Evolutionary conservation across 2,329 filamentous ascomycete species (phyloP).

Genomic region (Fusarium acutatum): DNA sequence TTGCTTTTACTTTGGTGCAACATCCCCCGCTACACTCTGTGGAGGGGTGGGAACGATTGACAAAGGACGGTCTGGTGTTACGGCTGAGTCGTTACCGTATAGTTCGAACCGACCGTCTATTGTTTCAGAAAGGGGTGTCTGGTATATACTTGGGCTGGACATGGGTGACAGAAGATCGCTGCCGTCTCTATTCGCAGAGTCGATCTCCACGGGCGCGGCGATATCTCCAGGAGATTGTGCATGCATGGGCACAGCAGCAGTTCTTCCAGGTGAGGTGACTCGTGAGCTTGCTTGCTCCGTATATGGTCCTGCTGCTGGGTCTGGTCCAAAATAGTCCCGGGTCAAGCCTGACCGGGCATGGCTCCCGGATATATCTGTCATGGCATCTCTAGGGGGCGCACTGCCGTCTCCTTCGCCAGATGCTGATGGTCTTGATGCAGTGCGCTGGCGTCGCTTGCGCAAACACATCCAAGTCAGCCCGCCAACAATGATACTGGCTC

Average conservation of each 20-base stretch:
- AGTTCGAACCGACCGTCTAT: conserved; percentile 54
- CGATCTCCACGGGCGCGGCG: conserved; percentile 63
- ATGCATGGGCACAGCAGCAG: conserved; percentile 52
- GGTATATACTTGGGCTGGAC: conserved; percentile 29
- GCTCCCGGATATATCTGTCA: conserved; percentile 47
- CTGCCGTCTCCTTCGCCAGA: conserved; percentile 29
- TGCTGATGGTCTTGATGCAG: conserved; percentile 8
- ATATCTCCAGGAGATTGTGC: conserved; percentile 61
- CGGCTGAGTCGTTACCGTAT: conserved; percentile 48
- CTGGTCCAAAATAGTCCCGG: conserved; percentile 56
- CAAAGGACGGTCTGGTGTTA: conserved; percentile 20
- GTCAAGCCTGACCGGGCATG: conserved; percentile 45
- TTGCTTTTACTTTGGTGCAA: conserved; percentile 4
- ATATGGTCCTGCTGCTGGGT: conserved; percentile 57
- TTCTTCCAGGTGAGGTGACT: conserved; percentile 44
- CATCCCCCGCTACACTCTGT: conserved; percentile 27
- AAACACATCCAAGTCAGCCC: conserved; percentile 58
- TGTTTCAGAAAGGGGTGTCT: conserved; percentile 39
- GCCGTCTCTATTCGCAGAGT: conserved; percentile 43
- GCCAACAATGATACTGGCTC: conserved; percentile 53
- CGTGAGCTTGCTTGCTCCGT: conserved; percentile 48
- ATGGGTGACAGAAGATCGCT: conserved; percentile 30
- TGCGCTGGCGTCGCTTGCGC: conserved; percentile 44
- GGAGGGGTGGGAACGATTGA: conserved; percentile 40
- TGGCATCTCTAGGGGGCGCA: conserved; percentile 35